phyloP scores from a whole-genome alignment of 495 filamentous ascomycete genomes.

The Lindgomyces ingoldianus region DNA sequence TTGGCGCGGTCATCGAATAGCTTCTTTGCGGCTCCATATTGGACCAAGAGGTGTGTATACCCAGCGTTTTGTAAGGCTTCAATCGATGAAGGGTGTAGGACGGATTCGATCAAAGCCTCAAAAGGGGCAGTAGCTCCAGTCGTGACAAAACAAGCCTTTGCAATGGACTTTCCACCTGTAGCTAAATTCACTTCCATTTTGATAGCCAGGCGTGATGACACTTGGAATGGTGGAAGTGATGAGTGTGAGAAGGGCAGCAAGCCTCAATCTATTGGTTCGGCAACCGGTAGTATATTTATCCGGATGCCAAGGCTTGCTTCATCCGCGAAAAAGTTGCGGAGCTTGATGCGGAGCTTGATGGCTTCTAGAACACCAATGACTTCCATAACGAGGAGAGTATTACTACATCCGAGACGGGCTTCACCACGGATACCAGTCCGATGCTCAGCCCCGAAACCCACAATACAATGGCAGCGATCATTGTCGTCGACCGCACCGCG shows the following conservation, averaged over 20 bases:
- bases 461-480: conserved; percentile 29
- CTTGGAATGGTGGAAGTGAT: too few relatives aligned
- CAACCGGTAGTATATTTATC: conserved; percentile 9
- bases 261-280: not conserved
- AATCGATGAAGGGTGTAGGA: conserved; percentile 64
- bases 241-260: too few relatives aligned
- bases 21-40: conserved; percentile 67
- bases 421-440: conserved; percentile 25
- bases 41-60: conserved; percentile 70
- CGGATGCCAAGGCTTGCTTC: not conserved
- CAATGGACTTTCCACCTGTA: not conserved
- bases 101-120: conserved; percentile 63
- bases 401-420: conserved; percentile 35
- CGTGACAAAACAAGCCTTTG: conserved; percentile 73
- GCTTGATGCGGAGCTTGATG: not conserved
- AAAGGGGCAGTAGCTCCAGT: conserved; percentile 91
- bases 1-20: conserved; percentile 34
- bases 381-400: conserved; percentile 40
- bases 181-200: not conserved
- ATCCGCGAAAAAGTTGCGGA: conserved; percentile 15
- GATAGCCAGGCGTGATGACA: too few relatives aligned
- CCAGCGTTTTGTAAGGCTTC: conserved; percentile 52
- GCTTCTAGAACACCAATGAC: conserved; percentile 43
- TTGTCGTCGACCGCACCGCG: conserved; percentile 32
- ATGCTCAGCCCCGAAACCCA: conserved; percentile 1